These are phyloP conservation scores for Puya raimondii DNA, from an alignment of 176 grass and related monocot species.

Conservation along the genomic window DNA sequence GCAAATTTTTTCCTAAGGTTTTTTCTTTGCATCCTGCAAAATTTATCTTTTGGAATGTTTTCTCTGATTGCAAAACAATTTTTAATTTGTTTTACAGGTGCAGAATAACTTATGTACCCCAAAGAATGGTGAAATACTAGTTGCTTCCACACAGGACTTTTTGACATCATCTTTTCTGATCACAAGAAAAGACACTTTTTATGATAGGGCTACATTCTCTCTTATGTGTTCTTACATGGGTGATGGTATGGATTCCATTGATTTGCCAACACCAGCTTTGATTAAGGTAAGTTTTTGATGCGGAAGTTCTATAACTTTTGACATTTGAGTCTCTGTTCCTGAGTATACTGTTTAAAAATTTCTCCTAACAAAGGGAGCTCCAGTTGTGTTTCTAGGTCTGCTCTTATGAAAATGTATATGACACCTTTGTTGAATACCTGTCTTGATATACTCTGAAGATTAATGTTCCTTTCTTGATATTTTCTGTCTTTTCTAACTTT, in stretches of 20 bases:
- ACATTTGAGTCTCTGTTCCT: neutral
- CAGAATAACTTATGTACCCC: constrained; percentile 99
- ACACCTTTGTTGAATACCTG: neutral
- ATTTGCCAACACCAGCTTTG: constrained; percentile 81
- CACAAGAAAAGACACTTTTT: constrained; percentile 92
- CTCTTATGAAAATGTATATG: neutral
- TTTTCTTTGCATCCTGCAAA: too few relatives aligned
- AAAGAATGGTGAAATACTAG: constrained; percentile 92
- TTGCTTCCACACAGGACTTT: constrained; percentile 97
- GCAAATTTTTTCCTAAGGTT: too few relatives aligned
- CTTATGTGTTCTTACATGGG: constrained; percentile 94
- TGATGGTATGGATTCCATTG: constrained; percentile 85
- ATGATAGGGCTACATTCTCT: constrained; percentile 67
- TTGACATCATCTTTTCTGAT: constrained; percentile 93
- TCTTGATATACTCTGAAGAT: neutral
- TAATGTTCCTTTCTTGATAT: neutral
- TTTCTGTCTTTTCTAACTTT: neutral
- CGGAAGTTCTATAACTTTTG: neutral
- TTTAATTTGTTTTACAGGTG: constrained; percentile 47
- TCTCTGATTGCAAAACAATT: too few relatives aligned
- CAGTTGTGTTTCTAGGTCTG: neutral
- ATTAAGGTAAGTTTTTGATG: constrained; percentile 53
- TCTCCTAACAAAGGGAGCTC: neutral
- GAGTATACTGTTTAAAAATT: neutral
- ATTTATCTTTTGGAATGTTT: too few relatives aligned